Percentiles rank a stretch among this genome's conserved stretches.
phyloP scores from a whole-genome alignment of 768 basidiomycete species.

The Amanita fuliginea region DNA sequence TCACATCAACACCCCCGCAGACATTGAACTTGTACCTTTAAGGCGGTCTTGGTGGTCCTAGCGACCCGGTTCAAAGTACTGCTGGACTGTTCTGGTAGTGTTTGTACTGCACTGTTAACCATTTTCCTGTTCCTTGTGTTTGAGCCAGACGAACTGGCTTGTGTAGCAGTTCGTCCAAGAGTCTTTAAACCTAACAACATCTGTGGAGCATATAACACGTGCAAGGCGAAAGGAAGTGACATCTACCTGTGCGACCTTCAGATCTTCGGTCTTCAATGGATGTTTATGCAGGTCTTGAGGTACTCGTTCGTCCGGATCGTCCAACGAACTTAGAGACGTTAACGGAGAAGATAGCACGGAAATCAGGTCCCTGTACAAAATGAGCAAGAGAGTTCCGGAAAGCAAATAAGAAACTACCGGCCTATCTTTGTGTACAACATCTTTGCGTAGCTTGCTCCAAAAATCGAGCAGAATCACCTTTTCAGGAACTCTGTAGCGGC shows the following conservation, averaged over 20 bases:
- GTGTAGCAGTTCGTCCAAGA: not conserved
- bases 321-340: constrained; percentile 64
- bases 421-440: constrained; percentile 27
- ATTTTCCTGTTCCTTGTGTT: constrained; percentile 12
- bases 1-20: not conserved
- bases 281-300: constrained; percentile 14
- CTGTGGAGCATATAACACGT: not conserved
- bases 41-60: not conserved
- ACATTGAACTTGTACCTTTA: not conserved
- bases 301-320: constrained; percentile 40
- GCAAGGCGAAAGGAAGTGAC: not conserved
- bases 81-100: constrained; percentile 14
- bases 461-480: constrained; percentile 88
- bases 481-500: constrained; percentile 90
- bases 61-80: not conserved
- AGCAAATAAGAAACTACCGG: constrained; percentile 16
- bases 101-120: constrained; percentile 19
- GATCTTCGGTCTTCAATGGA: constrained; percentile 32
- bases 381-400: not conserved
- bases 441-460: constrained; percentile 71
- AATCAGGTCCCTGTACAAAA: constrained; percentile 22
- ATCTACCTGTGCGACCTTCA: constrained; percentile 50
- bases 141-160: not conserved
- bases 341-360: constrained; percentile 62
- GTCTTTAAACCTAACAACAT: constrained; percentile 2